Conservation (phyloP, 2,329 filamentous ascomycete genomes). For the Alternaria rosae region DNA sequence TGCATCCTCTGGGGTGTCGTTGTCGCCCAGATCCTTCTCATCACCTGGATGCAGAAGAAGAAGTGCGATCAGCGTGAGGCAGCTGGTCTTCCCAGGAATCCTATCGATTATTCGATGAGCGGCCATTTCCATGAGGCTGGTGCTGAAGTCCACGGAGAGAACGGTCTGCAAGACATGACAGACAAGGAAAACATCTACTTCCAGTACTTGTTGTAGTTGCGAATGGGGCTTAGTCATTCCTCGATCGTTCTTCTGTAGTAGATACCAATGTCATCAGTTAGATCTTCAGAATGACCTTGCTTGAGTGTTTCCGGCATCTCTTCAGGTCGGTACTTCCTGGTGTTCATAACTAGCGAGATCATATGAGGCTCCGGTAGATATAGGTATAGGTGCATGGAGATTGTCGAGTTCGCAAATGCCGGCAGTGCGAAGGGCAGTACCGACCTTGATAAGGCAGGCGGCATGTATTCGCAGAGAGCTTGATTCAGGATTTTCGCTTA, state of each 20-base stretch:
- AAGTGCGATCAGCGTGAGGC: constrained; percentile 30
- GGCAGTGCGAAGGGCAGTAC: not conserved
- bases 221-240: not conserved
- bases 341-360: not conserved
- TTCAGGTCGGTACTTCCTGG: not conserved
- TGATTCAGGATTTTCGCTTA: not conserved
- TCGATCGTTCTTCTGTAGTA: not conserved
- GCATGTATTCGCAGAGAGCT: not conserved
- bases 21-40: constrained; percentile 20
- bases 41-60: constrained; percentile 32
- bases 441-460: not conserved
- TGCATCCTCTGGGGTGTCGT: constrained; percentile 31
- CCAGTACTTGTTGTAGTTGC: constrained; percentile 24
- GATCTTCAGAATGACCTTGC: not conserved
- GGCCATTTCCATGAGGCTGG: constrained; percentile 25
- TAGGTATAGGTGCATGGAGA: not conserved
- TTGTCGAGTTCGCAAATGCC: too few species aligned
- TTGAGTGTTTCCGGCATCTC: not conserved
- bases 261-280: not conserved
- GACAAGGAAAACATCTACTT: constrained; percentile 33
- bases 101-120: constrained; percentile 29
- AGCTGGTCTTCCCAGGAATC: constrained; percentile 27
- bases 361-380: not conserved
- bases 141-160: constrained; percentile 29
- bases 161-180: constrained; percentile 33